Evolutionary conservation across 495 filamentous ascomycete species (phyloP).

Genomic region (Penicillium salamii): DNA sequence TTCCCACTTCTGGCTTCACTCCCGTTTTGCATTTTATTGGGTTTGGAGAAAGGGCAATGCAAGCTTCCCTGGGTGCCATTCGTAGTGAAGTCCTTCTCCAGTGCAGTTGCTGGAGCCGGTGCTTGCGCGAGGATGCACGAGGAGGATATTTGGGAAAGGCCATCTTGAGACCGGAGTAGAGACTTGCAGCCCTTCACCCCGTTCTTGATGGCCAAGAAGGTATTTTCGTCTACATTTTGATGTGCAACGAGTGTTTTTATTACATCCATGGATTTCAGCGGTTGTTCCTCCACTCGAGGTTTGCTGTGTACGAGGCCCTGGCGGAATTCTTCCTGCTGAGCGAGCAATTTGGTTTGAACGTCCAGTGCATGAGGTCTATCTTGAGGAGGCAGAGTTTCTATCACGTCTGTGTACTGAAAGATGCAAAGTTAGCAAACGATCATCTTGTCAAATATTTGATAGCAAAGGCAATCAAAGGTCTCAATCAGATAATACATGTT

Average conservation of each 20-base stretch:
- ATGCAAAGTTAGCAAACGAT: constrained; percentile 20
- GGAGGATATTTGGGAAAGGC: constrained; percentile 22
- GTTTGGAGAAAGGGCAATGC: constrained; percentile 47
- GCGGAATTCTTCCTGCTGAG: constrained; percentile 30
- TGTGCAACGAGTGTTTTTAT: constrained; percentile 43
- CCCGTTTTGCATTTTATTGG: constrained; percentile 23
- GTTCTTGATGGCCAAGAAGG: constrained; percentile 35
- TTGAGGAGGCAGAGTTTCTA: constrained; percentile 20
- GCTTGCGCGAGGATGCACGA: constrained; percentile 40
- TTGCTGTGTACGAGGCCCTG: constrained; percentile 29
- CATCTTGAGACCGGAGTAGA: constrained; percentile 29
- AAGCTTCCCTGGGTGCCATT: constrained; percentile 41
- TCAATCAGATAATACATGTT: constrained; percentile 53
- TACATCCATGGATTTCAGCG: constrained; percentile 41
- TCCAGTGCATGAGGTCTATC: constrained; percentile 33
- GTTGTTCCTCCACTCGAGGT: constrained; percentile 24
- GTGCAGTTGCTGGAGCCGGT: constrained; percentile 27
- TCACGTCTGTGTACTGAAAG: constrained; percentile 21
- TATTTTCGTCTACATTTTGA: constrained; percentile 44
- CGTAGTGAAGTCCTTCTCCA: constrained; percentile 49
- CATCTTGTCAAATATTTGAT: constrained; percentile 7
- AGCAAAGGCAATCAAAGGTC: constrained; percentile 18
- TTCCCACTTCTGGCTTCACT: constrained; percentile 25
- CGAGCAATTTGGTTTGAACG: constrained; percentile 31
- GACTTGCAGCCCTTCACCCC: constrained; percentile 42